These are phyloP conservation scores for Amanita polypyramis DNA, from an alignment of 768 basidiomycete genomes.

Conservation along the genomic window DNA sequence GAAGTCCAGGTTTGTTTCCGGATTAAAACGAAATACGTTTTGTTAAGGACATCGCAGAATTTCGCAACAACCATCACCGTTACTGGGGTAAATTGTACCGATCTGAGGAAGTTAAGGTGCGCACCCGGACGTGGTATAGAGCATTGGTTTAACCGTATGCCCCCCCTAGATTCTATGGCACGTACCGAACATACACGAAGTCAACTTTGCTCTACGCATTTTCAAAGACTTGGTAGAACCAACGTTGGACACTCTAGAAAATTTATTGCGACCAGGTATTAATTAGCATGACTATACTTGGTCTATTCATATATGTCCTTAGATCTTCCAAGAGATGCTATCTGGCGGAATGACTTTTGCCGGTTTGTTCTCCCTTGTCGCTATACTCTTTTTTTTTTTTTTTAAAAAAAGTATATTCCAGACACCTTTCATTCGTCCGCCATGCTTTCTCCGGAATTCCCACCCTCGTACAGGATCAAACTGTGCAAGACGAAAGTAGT, in stretches of 20 bases:
- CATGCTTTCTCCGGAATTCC: constrained; percentile 70
- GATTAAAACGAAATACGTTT: not conserved
- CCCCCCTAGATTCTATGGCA: constrained; percentile 61
- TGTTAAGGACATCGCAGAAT: constrained; percentile 32
- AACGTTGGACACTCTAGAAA: constrained; percentile 43
- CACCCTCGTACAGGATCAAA: constrained; percentile 46
- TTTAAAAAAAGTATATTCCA: constrained; percentile 14
- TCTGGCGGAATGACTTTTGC: constrained; percentile 85
- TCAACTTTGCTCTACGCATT: constrained; percentile 62
- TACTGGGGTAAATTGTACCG: constrained; percentile 77
- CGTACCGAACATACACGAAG: constrained; percentile 57
- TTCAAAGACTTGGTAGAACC: constrained; percentile 61
- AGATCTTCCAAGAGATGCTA: constrained; percentile 38
- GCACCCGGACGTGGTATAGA: not conserved
- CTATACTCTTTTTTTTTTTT: too few relatives aligned
- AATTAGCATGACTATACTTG: constrained; percentile 10
- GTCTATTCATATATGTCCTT: constrained; percentile 5
- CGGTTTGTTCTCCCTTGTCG: constrained; percentile 29
- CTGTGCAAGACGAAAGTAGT: constrained; percentile 32
- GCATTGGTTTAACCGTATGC: not conserved
- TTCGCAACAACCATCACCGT: constrained; percentile 55
- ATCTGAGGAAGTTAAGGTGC: constrained; percentile 58
- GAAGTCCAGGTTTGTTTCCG: constrained; percentile 44
- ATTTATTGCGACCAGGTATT: constrained; percentile 41
- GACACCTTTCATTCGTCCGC: constrained; percentile 62